Evolutionary conservation across 441 rosid genomes (phyloP).

Genomic region (Dalechampia spathulata): DNA sequence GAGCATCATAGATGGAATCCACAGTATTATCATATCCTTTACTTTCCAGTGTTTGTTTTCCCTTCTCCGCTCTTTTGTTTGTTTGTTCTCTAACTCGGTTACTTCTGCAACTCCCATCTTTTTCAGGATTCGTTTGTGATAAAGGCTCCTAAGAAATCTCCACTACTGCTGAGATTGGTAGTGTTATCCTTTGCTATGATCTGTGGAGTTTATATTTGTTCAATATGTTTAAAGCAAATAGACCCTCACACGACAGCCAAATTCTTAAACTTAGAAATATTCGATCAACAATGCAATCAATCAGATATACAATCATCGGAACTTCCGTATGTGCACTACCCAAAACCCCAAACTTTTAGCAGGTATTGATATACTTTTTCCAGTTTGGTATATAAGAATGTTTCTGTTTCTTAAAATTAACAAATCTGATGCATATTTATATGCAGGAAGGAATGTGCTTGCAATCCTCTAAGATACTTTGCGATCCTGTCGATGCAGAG

Average conservation of each 20-base stretch:
- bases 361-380: constrained; percentile 18
- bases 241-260: constrained; percentile 7
- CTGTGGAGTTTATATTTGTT: constrained; percentile 40
- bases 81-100: background rate
- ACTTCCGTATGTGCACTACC: constrained; percentile 32
- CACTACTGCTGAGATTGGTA: constrained; percentile 21
- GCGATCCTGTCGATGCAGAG: constrained; percentile 57
- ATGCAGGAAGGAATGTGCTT: constrained; percentile 37
- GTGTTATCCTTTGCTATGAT: constrained; percentile 33
- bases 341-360: constrained; percentile 38
- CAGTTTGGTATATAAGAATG: background rate
- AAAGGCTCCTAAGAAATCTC: constrained; percentile 41
- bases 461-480: constrained; percentile 44
- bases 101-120: constrained; percentile 1
- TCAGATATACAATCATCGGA: constrained; percentile 16
- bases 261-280: constrained; percentile 14
- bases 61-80: background rate
- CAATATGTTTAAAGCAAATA: constrained; percentile 37
- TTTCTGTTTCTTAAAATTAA: background rate
- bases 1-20: constrained; percentile 26
- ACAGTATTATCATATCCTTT: constrained; percentile 6
- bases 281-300: constrained; percentile 16
- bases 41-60: background rate
- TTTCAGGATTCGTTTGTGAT: constrained; percentile 28
- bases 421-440: background rate